Evolutionary conservation across 306 rosid genomes (phyloP).

Genomic region (Begonia masoniana): DNA sequence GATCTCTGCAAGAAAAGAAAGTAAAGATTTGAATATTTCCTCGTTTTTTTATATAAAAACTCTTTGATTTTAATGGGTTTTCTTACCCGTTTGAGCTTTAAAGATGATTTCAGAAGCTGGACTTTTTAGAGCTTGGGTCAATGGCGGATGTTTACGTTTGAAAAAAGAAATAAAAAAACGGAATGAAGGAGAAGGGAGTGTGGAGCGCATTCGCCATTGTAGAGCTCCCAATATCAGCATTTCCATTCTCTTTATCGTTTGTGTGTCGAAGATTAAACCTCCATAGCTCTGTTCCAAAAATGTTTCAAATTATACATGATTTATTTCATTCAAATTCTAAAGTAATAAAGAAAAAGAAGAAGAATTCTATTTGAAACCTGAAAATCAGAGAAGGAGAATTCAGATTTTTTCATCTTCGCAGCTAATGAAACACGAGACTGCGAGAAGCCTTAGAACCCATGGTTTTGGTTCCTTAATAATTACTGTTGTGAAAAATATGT

Average conservation of each 20-base stretch:
- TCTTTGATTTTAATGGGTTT: neutral
- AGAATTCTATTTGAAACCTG: slow-evolving; percentile 31
- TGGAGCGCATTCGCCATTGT: slow-evolving; percentile 90
- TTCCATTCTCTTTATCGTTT: slow-evolving; percentile 81
- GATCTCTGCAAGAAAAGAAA: slow-evolving; percentile 33
- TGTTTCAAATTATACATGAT: neutral
- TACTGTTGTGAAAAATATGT: too few species aligned
- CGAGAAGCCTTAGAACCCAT: slow-evolving; percentile 72
- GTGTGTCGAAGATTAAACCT: slow-evolving; percentile 57
- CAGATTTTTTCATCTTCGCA: slow-evolving; percentile 66
- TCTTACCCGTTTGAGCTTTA: slow-evolving; percentile 66
- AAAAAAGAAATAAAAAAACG: slow-evolving; percentile 44
- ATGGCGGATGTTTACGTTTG: slow-evolving; percentile 35
- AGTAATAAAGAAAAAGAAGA: neutral
- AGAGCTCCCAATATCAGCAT: slow-evolving; percentile 58
- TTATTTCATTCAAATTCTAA: neutral
- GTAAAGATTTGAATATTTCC: neutral
- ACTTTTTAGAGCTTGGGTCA: slow-evolving; percentile 51
- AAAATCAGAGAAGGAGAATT: slow-evolving; percentile 31
- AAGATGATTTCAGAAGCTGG: slow-evolving; percentile 64
- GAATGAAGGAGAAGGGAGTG: slow-evolving; percentile 78
- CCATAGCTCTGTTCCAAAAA: slow-evolving; percentile 36
- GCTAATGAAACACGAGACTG: slow-evolving; percentile 73
- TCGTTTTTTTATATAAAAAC: neutral
- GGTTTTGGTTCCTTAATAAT: slow-evolving; percentile 53